Conservation (phyloP, 2,329 filamentous ascomycete species). For the Calonectria pteridis region DNA sequence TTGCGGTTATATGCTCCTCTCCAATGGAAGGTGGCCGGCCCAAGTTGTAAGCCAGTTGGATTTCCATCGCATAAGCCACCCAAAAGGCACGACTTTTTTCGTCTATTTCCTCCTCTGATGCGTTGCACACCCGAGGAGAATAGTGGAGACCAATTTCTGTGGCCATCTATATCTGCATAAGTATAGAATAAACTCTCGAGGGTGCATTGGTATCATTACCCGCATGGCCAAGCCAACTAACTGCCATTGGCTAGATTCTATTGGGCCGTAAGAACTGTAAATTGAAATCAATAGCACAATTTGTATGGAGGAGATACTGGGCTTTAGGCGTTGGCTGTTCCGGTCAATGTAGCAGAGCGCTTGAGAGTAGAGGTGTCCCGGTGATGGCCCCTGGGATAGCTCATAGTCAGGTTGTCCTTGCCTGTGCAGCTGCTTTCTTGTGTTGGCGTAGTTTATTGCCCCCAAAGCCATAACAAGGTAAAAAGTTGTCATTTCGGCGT, state of each 20-base stretch:
- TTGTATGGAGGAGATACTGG: not conserved
- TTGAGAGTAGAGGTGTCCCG: not conserved
- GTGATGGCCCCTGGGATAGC: not conserved
- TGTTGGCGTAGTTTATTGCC: constrained; percentile 1
- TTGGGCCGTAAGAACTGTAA: constrained; percentile 19
- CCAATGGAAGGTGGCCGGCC: constrained; percentile 23
- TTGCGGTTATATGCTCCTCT: constrained; percentile 19
- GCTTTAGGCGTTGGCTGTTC: not conserved
- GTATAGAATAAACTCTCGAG: not conserved
- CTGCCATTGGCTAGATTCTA: constrained; percentile 20
- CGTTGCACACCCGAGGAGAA: not conserved
- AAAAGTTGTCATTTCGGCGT: not conserved
- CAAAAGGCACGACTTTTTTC: constrained; percentile 15
- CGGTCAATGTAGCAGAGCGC: not conserved
- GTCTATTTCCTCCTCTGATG: not conserved
- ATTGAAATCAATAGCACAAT: constrained; percentile 15
- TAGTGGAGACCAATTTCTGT: constrained; percentile 10
- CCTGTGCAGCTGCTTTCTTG: not conserved
- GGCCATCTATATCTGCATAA: not conserved
- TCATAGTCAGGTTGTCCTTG: no score
- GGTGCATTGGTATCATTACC: not conserved
- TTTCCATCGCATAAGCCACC: constrained; percentile 23
- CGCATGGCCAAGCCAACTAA: constrained; percentile 18
- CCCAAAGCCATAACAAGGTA: constrained; percentile 10
- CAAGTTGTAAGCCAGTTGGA: constrained; percentile 21